phyloP scores from a whole-genome alignment of 1,284 basidiomycete genomes.

The Sporisorium graminicola region DNA sequence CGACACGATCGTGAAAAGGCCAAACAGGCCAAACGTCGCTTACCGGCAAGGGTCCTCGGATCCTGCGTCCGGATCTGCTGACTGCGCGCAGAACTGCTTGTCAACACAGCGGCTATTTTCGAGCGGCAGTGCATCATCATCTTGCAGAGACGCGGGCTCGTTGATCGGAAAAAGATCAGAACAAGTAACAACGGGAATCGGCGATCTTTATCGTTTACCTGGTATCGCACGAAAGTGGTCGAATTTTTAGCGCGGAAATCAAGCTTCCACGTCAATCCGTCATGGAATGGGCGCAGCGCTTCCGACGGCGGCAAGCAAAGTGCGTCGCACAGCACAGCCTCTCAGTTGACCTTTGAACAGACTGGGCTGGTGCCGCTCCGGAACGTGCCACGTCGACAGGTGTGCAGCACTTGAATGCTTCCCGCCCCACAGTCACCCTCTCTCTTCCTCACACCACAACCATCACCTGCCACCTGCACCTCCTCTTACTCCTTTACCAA shows the following conservation, averaged over 20 bases:
- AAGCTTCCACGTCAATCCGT: constrained; percentile 45
- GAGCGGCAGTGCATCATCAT: constrained; percentile 10
- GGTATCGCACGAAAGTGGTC: constrained; percentile 9
- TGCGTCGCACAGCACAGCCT: constrained; percentile 8
- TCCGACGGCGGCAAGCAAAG: constrained; percentile 7
- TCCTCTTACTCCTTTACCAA: neutral
- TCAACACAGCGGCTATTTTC: constrained; percentile 6
- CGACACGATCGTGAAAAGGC: neutral
- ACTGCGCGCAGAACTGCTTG: constrained; percentile 2
- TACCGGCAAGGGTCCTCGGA: constrained; percentile 12
- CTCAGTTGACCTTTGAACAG: neutral
- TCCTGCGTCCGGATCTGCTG: constrained; percentile 11
- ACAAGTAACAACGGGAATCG: too few relatives aligned
- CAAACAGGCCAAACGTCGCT: neutral
- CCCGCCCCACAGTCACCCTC: constrained; percentile 3
- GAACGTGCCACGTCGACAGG: constrained; percentile 41
- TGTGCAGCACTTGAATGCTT: neutral
- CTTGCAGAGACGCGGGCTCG: constrained; percentile 16
- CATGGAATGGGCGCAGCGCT: constrained; percentile 3
- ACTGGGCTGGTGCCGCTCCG: neutral
- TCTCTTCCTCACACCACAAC: constrained; percentile 12
- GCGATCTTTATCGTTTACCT: neutral
- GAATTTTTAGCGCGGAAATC: constrained; percentile 10
- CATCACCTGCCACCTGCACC: constrained; percentile 20
- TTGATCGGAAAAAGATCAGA: neutral